These are phyloP conservation scores for Thelonectria blattea DNA, from an alignment of 2,329 filamentous ascomycete genomes.

Conservation along the genomic window DNA sequence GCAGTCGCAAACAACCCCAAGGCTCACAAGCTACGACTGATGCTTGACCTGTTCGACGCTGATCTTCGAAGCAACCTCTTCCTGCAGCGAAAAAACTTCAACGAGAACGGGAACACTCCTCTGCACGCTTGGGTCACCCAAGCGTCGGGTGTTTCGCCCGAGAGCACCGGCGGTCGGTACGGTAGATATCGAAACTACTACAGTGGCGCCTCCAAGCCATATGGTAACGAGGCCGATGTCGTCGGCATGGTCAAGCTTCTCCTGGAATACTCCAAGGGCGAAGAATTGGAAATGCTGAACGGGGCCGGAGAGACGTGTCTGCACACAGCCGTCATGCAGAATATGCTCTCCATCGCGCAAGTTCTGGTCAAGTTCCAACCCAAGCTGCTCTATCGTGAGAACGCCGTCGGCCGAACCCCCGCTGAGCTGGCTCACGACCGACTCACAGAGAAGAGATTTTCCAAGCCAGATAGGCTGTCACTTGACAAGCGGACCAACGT, in stretches of 20 bases:
- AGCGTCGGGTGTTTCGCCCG: conserved; percentile 28
- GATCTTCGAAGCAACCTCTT: conserved; percentile 64
- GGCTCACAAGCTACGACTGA: conserved; percentile 45
- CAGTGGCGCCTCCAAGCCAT: conserved; percentile 23
- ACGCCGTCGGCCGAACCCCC: conserved; percentile 77
- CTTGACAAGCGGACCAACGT: conserved; percentile 6
- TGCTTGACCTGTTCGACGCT: conserved; percentile 65
- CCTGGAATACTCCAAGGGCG: conserved; percentile 61
- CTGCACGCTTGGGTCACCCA: conserved; percentile 64
- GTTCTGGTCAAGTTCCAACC: conserved; percentile 62
- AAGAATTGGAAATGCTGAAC: conserved; percentile 64
- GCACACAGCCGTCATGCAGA: conserved; percentile 58
- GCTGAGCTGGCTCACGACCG: conserved; percentile 68
- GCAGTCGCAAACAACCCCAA: conserved; percentile 47
- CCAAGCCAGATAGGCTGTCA: conserved; percentile 24
- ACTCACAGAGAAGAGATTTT: conserved; percentile 50
- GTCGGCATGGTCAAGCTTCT: conserved; percentile 55
- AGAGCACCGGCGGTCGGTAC: conserved; percentile 22
- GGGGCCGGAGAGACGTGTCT: conserved; percentile 69
- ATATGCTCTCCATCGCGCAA: conserved; percentile 45
- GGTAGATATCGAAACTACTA: conserved; percentile 16
- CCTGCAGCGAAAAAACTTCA: conserved; percentile 60
- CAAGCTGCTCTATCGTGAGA: conserved; percentile 71
- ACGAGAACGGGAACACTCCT: conserved; percentile 64
- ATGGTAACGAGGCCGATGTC: conserved; percentile 41